Evolutionary conservation across 768 basidiomycete species (phyloP).

Genomic region (Paxillus involutus): DNA sequence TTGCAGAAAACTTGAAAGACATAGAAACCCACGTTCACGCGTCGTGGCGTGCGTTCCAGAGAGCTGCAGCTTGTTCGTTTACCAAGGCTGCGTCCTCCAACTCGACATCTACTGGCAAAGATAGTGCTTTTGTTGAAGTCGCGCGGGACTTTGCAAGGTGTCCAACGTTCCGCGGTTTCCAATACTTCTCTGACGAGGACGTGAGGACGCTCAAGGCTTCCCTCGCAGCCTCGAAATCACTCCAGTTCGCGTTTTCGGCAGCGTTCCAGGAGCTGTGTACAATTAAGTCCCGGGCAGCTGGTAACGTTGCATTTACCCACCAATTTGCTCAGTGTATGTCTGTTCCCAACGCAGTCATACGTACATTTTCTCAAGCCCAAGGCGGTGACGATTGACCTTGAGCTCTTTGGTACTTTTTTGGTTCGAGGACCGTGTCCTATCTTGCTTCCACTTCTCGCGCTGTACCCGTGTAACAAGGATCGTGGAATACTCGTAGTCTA

Average conservation of each 20-base stretch:
- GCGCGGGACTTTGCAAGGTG: slow-evolving; percentile 30
- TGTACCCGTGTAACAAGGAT: background rate
- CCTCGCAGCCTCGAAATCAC: slow-evolving; percentile 42
- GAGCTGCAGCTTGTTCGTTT: slow-evolving; percentile 4
- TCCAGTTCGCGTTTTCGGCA: slow-evolving; percentile 49
- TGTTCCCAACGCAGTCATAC: slow-evolving; percentile 16
- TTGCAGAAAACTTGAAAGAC: slow-evolving; percentile 36
- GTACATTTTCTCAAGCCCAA: slow-evolving; percentile 17
- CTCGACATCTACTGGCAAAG: background rate
- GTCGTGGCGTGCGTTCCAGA: slow-evolving; percentile 16
- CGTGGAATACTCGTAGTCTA: background rate
- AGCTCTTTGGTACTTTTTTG: background rate
- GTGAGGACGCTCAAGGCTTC: slow-evolving; percentile 50
- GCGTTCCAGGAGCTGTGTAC: slow-evolving; percentile 52
- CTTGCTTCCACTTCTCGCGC: background rate
- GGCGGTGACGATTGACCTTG: slow-evolving; percentile 5
- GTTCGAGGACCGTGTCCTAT: background rate
- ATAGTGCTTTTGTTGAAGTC: slow-evolving; percentile 12
- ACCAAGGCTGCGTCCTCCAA: background rate
- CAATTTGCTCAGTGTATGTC: slow-evolving; percentile 27
- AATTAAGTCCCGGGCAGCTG: slow-evolving; percentile 51
- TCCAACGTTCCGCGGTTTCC: slow-evolving; percentile 21
- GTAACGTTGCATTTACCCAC: slow-evolving; percentile 18
- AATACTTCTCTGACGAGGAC: slow-evolving; percentile 31
- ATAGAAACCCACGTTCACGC: slow-evolving; percentile 42